Evolutionary conservation across 2,329 filamentous ascomycete species (phyloP), one percentile per base, ranked within the genome.

Genomic region (Phyllosticta citribraziliensis): DNA sequence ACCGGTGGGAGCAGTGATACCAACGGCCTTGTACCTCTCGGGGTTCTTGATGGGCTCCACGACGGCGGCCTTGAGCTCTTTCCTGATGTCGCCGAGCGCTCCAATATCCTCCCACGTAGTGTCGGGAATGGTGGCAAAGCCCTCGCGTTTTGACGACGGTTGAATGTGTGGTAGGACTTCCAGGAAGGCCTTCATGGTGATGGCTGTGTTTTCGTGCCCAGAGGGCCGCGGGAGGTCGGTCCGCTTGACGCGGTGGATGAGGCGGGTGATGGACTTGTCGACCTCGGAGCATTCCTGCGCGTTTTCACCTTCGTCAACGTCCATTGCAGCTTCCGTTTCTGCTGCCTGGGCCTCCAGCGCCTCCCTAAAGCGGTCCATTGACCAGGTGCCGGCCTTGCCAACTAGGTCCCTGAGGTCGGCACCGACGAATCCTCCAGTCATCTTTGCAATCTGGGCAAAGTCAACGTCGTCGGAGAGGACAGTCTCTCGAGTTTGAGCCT

Each of bases 91-190:
- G 53, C 84, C 78, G 14, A 99, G 82, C 6, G 93, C 93, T 63
- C 94, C 94, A 58, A 99, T 91, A 69, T 97, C 88, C 54, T 85
- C 80, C 91, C 94, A 99, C 0, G 91, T 96, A 5, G 94, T 93
- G 70, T 92, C 87, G 8, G 94, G 94, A 53, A 97, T 91, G 0
- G 91, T 94, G 12, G 91, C 91, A 74, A 99, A 99, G 55, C 94
- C 94, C 76, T 99, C 93, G 56, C 91, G 86, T 72, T 93, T 92
- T 5, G 88, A 88, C 1, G 90, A 93, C 25, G 91, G 85, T 70
- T 90, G 83, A 64, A 96, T 84, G 62, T 84, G 83, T 10, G 88
- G 84, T 2, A 97, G 81, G 2, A 91, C 92, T 1, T 80, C 78
- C 24, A 87, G 78, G 73, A 97, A 94, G 65, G 96, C 75, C 72